phyloP scores from a whole-genome alignment of 2,329 filamentous ascomycete genomes.

The Xylariales sp. region DNA sequence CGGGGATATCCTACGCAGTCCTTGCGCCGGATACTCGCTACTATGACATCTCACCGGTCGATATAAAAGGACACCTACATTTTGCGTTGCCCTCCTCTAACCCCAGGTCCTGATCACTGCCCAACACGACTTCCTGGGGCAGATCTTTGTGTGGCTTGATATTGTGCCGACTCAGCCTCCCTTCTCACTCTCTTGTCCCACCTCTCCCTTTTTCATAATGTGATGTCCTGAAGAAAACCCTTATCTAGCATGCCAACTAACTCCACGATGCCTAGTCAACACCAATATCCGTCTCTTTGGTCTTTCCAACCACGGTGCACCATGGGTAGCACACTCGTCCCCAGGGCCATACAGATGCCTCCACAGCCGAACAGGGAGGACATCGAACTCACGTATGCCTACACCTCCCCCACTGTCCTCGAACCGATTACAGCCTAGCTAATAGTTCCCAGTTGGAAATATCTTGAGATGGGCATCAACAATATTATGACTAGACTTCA shows the following conservation, averaged over 20 bases:
- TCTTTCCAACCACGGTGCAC: constrained; percentile 33
- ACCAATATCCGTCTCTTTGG: background rate
- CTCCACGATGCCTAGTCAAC: background rate
- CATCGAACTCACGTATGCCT: constrained; percentile 61
- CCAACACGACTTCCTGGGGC: background rate
- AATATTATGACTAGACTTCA: constrained; percentile 94
- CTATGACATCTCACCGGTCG: background rate
- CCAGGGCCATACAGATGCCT: constrained; percentile 61
- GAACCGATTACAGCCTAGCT: constrained; percentile 38
- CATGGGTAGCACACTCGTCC: constrained; percentile 50
- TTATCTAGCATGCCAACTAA: constrained; percentile 16
- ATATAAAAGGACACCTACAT: background rate
- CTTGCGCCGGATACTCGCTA: background rate
- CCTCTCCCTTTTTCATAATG: background rate
- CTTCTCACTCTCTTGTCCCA: background rate
- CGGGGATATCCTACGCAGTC: background rate
- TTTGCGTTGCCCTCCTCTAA: background rate
- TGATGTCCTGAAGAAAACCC: background rate
- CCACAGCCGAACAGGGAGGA: constrained; percentile 71
- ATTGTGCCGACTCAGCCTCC: background rate
- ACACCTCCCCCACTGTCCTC: background rate
- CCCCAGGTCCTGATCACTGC: background rate
- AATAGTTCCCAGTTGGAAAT: constrained; percentile 76
- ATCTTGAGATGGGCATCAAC: constrained; percentile 87
- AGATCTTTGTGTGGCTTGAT: constrained; percentile 1